Evolutionary conservation across 768 basidiomycete genomes (phyloP), one percentile per base, ranked within the genome.

Genomic region (Heimioporus sp.): DNA sequence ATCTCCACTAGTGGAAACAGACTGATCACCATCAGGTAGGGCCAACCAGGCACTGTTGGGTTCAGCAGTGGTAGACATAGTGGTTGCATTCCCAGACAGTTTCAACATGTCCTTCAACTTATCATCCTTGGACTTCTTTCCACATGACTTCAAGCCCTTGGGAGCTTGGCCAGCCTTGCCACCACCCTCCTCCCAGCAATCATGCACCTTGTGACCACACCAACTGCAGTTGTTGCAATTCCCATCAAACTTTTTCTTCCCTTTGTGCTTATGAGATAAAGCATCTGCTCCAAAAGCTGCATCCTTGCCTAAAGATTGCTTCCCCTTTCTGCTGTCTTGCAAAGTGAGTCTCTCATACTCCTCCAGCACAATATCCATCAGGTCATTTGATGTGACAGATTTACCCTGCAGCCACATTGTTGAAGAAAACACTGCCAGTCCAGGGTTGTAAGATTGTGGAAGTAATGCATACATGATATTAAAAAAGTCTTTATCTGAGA

Each of bases 401-500:
- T n/a, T n/a, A n/a, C n/a, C n/a, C n/a, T n/a, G n/a, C n/a, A n/a
- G n/a, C n/a, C n/a, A n/a, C n/a, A n/a, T n/a, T n/a, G n/a, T n/a
- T n/a, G n/a, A n/a, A n/a, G n/a, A n/a, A n/a, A n/a, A n/a, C n/a
- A n/a, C n/a, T n/a, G n/a, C n/a, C n/a, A n/a, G n/a, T n/a, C n/a
- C n/a, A n/a, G n/a, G n/a, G n/a, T n/a, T n/a, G n/a, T n/a, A n/a
- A n/a, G n/a, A n/a, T n/a, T n/a, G n/a, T n/a, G n/a, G n/a, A n/a
- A n/a, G n/a, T n/a, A n/a, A n/a, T n/a, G n/a, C n/a, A n/a, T n/a
- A n/a, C n/a, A n/a, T n/a, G n/a, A 65, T 72, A 3, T 61, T 57
- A 21, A 62, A 61, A 54, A 68, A 68, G 45, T 72, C 67, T 11
- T 65, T 62, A n/a, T 73, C 65, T 3, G 59, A 19, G 10, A 66